Percentiles rank a stretch among this genome's conserved stretches.
Conservation (phyloP, 495 filamentous ascomycete genomes). For the Penicillium verhagenii region DNA sequence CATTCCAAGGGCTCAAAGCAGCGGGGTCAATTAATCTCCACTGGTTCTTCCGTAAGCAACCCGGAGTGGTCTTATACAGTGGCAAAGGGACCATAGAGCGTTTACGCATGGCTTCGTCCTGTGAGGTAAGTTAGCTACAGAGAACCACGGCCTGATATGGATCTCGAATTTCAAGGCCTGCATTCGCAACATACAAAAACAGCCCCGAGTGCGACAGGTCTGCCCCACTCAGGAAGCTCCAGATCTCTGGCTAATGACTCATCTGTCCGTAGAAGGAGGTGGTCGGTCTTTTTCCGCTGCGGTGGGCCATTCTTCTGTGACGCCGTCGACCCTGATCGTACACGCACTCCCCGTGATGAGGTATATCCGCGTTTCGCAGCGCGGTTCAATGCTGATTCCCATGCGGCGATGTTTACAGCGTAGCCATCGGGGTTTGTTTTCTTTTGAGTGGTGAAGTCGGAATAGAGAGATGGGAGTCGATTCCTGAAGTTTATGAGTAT, state of each 20-base stretch:
- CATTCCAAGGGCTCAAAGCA: slow-evolving; percentile 53
- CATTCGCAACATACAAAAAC: slow-evolving; percentile 56
- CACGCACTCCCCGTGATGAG: slow-evolving; percentile 38
- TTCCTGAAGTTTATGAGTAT: slow-evolving; percentile 48
- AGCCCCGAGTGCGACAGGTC: slow-evolving; percentile 75
- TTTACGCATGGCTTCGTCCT: slow-evolving; percentile 67
- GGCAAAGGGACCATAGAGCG: slow-evolving; percentile 67
- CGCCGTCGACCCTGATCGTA: slow-evolving; percentile 18
- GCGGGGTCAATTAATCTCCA: slow-evolving; percentile 56
- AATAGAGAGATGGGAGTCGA: slow-evolving; percentile 89
- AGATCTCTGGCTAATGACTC: slow-evolving; percentile 68
- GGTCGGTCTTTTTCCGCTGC: slow-evolving; percentile 33
- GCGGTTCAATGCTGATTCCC: slow-evolving; percentile 69
- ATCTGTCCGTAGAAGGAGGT: slow-evolving; percentile 65
- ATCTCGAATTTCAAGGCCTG: neutral
- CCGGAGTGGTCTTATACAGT: slow-evolving; percentile 59
- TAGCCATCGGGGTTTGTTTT: slow-evolving; percentile 90
- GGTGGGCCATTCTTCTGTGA: slow-evolving; percentile 1
- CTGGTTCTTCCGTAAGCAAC: slow-evolving; percentile 46
- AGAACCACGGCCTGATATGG: neutral
- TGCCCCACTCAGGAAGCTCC: slow-evolving; percentile 75
- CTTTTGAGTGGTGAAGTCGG: slow-evolving; percentile 78
- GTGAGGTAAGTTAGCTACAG: neutral
- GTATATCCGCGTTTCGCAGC: slow-evolving; percentile 68
- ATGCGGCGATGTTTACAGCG: slow-evolving; percentile 77